A percentile compares a stretch with the other conserved stretches of the same genome.
Evolutionary conservation across 2,329 filamentous ascomycete species (phyloP).

Genomic region (Stagonosporopsis chrysanthemi): DNA sequence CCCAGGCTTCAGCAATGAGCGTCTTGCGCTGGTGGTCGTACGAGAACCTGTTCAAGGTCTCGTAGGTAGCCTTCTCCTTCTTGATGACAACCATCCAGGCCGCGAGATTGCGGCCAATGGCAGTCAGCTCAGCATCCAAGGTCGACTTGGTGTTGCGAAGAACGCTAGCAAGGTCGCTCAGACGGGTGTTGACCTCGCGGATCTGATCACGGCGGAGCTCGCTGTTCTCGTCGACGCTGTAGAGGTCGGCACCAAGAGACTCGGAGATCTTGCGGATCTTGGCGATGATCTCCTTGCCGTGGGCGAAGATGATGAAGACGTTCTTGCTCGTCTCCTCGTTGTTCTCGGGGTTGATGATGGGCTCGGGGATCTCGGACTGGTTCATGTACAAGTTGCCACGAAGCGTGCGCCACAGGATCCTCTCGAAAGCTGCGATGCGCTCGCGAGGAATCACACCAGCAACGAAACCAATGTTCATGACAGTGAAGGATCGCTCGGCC

Average conservation of each 20-base stretch:
- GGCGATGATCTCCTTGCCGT: constrained; percentile 96
- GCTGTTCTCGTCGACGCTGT: constrained; percentile 96
- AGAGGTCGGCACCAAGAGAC: constrained; percentile 92
- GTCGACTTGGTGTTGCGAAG: constrained; percentile 94
- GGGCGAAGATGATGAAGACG: constrained; percentile 98
- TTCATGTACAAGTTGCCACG: constrained; percentile 99
- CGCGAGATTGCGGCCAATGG: constrained; percentile 89
- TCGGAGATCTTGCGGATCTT: constrained; percentile 99
- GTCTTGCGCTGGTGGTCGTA: constrained; percentile 96
- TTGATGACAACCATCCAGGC: constrained; percentile 98
- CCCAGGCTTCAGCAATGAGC: constrained; percentile 97
- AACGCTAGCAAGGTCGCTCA: constrained; percentile 90
- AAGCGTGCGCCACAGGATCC: constrained; percentile 95
- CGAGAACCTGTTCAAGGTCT: constrained; percentile 93
- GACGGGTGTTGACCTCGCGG: constrained; percentile 92
- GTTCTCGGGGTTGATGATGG: constrained; percentile 87
- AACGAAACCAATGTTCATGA: constrained; percentile 99
- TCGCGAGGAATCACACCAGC: constrained; percentile 94
- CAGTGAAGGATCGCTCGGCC: constrained; percentile 87
- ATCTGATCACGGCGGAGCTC: constrained; percentile 95
- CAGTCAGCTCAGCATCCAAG: constrained; percentile 88
- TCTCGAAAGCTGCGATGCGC: constrained; percentile 92
- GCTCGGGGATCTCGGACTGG: constrained; percentile 96
- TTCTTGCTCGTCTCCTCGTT: constrained; percentile 96
- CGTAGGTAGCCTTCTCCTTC: constrained; percentile 98